Percentiles rank a stretch among this genome's conserved stretches.
These are phyloP conservation scores for Herpetomonas samuelpessoai DNA, from an alignment of 208 protist genomes.

Conservation along the genomic window DNA sequence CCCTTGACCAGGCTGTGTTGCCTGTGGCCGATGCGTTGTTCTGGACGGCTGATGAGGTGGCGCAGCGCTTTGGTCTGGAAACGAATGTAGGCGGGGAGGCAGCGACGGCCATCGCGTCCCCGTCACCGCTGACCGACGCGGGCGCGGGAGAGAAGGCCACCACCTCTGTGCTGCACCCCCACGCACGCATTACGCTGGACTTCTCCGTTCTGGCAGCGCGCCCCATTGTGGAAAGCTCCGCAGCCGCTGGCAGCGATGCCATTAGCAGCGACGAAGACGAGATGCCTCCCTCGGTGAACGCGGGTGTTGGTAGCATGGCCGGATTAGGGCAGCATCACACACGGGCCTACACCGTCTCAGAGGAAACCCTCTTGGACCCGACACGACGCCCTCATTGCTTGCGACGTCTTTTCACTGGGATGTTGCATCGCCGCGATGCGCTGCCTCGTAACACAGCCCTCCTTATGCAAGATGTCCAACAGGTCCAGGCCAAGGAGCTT, in stretches of 20 bases:
- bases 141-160: not conserved
- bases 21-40: constrained; percentile 32
- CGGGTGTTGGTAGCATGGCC: not conserved
- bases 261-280: not conserved
- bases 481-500: constrained; percentile 39
- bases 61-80: constrained; percentile 42
- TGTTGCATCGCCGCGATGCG: constrained; percentile 38
- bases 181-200: constrained; percentile 24
- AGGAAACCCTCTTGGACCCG: constrained; percentile 53
- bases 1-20: not conserved
- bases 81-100: constrained; percentile 8
- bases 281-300: not conserved
- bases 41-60: constrained; percentile 52
- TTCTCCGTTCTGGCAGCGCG: constrained; percentile 22
- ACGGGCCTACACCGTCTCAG: constrained; percentile 23
- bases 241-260: not conserved
- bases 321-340: not conserved
- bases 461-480: constrained; percentile 44
- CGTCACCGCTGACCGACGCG: not conserved
- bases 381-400: constrained; percentile 42
- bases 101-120: not conserved
- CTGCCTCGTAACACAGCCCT: constrained; percentile 53
- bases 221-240: not conserved
- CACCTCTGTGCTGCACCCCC: not conserved
- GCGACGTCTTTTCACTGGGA: constrained; percentile 62